A percentile compares a stretch with the other conserved stretches of the same genome.
Evolutionary conservation across 306 rosid genomes (phyloP).

Genomic region (Albizia julibrissin): DNA sequence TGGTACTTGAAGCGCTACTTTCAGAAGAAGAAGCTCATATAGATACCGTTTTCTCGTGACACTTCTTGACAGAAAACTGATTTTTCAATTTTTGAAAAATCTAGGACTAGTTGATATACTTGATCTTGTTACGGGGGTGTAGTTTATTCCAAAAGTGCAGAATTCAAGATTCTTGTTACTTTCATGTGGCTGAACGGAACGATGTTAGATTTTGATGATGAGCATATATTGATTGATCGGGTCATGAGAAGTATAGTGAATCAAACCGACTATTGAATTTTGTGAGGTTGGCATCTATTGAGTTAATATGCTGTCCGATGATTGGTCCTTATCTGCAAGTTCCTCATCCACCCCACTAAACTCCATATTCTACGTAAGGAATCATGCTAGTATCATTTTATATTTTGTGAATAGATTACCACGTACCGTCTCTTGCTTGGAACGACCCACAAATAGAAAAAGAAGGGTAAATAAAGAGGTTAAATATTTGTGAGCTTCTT

Average conservation of each 20-base stretch:
- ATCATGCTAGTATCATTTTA: background rate
- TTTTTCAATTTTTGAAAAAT: constrained; percentile 31
- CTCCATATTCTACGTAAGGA: background rate
- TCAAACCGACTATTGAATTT: background rate
- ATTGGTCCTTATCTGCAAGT: background rate
- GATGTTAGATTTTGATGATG: constrained; percentile 29
- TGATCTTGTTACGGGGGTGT: constrained; percentile 12
- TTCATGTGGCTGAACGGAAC: background rate
- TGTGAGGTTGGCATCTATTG: background rate
- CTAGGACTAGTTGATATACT: constrained; percentile 24
- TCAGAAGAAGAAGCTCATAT: constrained; percentile 73
- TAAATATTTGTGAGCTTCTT: background rate
- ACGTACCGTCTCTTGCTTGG: background rate
- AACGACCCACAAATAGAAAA: background rate
- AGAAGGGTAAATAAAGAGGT: background rate
- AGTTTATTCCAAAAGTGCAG: constrained; percentile 5
- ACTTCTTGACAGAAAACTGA: constrained; percentile 20
- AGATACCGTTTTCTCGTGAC: constrained; percentile 25
- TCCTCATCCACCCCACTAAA: background rate
- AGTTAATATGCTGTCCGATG: background rate
- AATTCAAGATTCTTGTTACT: background rate
- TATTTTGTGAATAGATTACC: background rate
- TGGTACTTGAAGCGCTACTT: constrained; percentile 49
- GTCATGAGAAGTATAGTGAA: background rate
- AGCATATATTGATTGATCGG: constrained; percentile 13